Evolutionary conservation across 2,329 filamentous ascomycete genomes (phyloP).

Genomic region (Colletotrichum ledebouriae): DNA sequence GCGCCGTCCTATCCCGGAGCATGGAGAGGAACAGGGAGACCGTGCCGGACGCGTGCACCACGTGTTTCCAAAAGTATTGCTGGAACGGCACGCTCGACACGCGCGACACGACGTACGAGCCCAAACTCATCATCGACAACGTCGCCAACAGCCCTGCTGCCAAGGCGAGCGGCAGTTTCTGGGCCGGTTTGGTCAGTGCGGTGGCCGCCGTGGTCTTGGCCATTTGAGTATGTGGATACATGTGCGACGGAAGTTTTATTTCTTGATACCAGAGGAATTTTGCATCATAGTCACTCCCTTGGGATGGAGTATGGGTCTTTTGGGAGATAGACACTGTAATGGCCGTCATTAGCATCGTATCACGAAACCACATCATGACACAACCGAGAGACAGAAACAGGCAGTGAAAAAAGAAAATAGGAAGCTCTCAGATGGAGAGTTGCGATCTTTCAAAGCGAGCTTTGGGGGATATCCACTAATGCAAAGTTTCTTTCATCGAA

Average conservation of each 20-base stretch:
- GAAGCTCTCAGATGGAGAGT: background rate
- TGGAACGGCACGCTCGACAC: constrained; percentile 82
- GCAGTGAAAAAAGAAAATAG: background rate
- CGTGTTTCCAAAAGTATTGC: constrained; percentile 88
- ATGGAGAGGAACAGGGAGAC: constrained; percentile 77
- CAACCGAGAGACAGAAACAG: background rate
- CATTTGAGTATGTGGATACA: background rate
- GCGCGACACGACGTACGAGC: constrained; percentile 47
- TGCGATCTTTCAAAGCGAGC: constrained; percentile 26
- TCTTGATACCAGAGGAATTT: constrained; percentile 18
- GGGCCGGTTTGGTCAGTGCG: constrained; percentile 29
- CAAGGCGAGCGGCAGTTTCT: constrained; percentile 10
- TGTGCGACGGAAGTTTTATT: background rate
- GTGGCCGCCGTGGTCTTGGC: constrained; percentile 17
- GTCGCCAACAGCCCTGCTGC: constrained; percentile 38
- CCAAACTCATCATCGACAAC: constrained; percentile 48
- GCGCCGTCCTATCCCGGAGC: constrained; percentile 84
- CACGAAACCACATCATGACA: constrained; percentile 25
- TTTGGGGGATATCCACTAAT: constrained; percentile 36
- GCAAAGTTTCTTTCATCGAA: constrained; percentile 18
- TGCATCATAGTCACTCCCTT: constrained; percentile 2
- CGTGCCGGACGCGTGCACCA: constrained; percentile 78
- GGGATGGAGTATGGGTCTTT: constrained; percentile 1
- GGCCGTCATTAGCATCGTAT: constrained; percentile 18
- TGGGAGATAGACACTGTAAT: constrained; percentile 11